Evolutionary conservation across 306 rosid species (phyloP).

Genomic region (Quercus engelmannii): DNA sequence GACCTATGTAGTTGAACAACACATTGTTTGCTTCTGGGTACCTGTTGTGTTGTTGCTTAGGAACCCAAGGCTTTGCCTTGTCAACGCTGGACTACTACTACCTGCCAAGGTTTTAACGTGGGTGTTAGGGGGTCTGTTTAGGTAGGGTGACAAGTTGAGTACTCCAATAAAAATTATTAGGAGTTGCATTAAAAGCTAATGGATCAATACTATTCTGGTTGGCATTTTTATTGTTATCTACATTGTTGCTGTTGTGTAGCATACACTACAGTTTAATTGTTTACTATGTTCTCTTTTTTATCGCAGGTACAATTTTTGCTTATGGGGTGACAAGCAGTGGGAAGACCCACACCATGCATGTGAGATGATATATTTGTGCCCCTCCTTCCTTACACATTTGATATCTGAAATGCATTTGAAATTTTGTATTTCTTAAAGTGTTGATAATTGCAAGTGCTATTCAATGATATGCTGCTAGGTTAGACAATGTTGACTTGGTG

Average conservation of each 20-base stretch:
- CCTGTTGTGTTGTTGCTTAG: background rate
- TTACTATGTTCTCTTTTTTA: constrained; percentile 23
- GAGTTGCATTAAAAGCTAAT: background rate
- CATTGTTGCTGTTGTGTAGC: constrained; percentile 22
- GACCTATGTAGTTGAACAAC: background rate
- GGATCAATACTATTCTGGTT: background rate
- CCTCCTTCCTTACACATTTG: constrained; percentile 17
- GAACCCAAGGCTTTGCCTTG: background rate
- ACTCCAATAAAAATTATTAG: constrained; percentile 6
- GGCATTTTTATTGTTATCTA: constrained; percentile 18
- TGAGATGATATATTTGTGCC: constrained; percentile 38
- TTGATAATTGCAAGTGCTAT: background rate
- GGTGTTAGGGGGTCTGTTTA: background rate
- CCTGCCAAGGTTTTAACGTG: background rate
- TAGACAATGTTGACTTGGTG: background rate
- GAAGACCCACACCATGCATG: constrained; percentile 99
- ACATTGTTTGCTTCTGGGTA: background rate
- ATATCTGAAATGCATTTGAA: constrained; percentile 12
- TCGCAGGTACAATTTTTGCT: constrained; percentile 91
- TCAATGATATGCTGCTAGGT: background rate
- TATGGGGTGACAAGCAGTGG: constrained; percentile 99
- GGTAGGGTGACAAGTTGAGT: constrained; percentile 8
- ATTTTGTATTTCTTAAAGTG: background rate
- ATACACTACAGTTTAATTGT: constrained; percentile 6
- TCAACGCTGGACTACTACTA: background rate